Percentiles rank a stretch among this genome's conserved stretches.
These are phyloP conservation scores for Exutisphaerella laricina DNA, from an alignment of 2,329 filamentous ascomycete species.

Conservation along the genomic window DNA sequence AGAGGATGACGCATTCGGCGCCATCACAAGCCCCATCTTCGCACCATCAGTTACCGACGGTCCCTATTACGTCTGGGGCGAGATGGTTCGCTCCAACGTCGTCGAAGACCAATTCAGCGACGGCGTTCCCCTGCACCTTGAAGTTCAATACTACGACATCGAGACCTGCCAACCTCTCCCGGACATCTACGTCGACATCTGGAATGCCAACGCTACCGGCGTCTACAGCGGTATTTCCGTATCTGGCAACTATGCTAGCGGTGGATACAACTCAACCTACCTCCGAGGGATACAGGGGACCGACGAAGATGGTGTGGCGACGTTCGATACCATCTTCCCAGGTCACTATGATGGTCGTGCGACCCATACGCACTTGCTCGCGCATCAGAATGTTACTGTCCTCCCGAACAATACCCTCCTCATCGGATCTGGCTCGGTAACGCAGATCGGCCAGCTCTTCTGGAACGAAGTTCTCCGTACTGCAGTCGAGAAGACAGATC, in stretches of 20 bases:
- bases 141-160: constrained; percentile 43
- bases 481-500: constrained; percentile 45
- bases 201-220: constrained; percentile 45
- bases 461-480: constrained; percentile 56
- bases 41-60: constrained; percentile 27
- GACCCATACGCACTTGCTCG: constrained; percentile 39
- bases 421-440: constrained; percentile 46
- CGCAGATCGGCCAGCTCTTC: constrained; percentile 60
- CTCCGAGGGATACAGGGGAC: constrained; percentile 40
- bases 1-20: constrained; percentile 24
- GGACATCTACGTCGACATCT: constrained; percentile 41
- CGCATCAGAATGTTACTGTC: constrained; percentile 33
- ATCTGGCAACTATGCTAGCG: constrained; percentile 27
- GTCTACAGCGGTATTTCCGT: constrained; percentile 36
- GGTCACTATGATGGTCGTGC: constrained; percentile 42
- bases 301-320: constrained; percentile 37
- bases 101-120: constrained; percentile 39
- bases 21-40: constrained; percentile 25
- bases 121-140: constrained; percentile 39
- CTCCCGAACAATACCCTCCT: constrained; percentile 45
- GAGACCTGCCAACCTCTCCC: constrained; percentile 40
- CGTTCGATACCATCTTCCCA: constrained; percentile 43
- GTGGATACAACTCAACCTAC: constrained; percentile 35
- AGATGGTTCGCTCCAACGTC: constrained; percentile 38
- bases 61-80: constrained; percentile 33